Evolutionary conservation across 2,329 filamentous ascomycete genomes (phyloP).

Genomic region (Pyrenochaeta sp.): DNA sequence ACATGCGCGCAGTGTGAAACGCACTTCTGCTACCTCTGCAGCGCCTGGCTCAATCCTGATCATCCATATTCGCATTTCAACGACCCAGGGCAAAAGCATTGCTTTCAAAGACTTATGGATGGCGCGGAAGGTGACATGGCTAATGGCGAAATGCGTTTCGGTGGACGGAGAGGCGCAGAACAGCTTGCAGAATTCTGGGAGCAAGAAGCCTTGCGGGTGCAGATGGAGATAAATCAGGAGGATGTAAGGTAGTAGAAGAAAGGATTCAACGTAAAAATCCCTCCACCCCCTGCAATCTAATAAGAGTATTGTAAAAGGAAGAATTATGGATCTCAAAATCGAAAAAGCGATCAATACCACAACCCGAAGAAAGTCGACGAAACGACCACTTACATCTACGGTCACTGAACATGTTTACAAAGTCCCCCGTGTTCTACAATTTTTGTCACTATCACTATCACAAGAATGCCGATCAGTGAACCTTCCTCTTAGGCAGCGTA

Average conservation of each 20-base stretch:
- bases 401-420: neutral
- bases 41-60: slow-evolving; percentile 79
- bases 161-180: slow-evolving; percentile 54
- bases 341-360: neutral
- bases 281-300: too few relatives aligned
- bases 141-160: slow-evolving; percentile 54
- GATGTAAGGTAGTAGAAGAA: slow-evolving; percentile 19
- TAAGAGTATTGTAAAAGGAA: neutral
- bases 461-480: slow-evolving; percentile 19
- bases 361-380: neutral
- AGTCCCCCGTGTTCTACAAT: too few relatives aligned
- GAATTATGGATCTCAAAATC: neutral
- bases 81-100: slow-evolving; percentile 66
- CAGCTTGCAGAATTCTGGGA: slow-evolving; percentile 51
- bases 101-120: slow-evolving; percentile 90
- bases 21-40: slow-evolving; percentile 96
- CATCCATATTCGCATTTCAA: slow-evolving; percentile 95
- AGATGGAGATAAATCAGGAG: slow-evolving; percentile 51
- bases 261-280: neutral
- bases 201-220: slow-evolving; percentile 45
- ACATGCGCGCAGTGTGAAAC: slow-evolving; percentile 87
- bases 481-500: slow-evolving; percentile 5
- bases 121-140: slow-evolving; percentile 78
- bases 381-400: neutral
- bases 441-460: neutral